Evolutionary conservation across 1,139 yeast species (phyloP).

Genomic region (Nadsonia starkeyi-henricii): DNA sequence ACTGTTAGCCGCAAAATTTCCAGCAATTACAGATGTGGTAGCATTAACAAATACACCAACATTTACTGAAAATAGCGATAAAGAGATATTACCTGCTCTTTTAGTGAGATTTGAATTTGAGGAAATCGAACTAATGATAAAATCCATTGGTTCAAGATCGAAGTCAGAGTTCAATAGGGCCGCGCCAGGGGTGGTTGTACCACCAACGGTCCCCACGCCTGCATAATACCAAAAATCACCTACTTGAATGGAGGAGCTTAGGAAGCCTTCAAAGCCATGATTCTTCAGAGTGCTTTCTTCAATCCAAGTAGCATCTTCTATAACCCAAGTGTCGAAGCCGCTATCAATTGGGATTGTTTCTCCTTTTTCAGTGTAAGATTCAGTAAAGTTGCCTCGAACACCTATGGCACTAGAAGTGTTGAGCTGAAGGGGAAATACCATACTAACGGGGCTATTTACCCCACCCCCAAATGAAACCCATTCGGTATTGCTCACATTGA

Average conservation of each 20-base stretch:
- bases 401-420: conserved; percentile 25
- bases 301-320: conserved; percentile 16
- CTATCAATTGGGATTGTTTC: conserved; percentile 7
- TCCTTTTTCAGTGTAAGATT: conserved; percentile 5
- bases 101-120: conserved; percentile 10
- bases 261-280: conserved; percentile 13
- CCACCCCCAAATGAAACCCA: conserved; percentile 19
- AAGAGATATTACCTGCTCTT: conserved; percentile 12
- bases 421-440: conserved; percentile 15
- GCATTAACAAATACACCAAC: conserved; percentile 34
- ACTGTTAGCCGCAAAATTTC: conserved; percentile 27
- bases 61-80: conserved; percentile 8
- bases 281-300: conserved; percentile 12
- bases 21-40: conserved; percentile 41
- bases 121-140: conserved; percentile 24
- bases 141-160: conserved; percentile 16
- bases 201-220: conserved; percentile 15
- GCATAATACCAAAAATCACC: conserved; percentile 11
- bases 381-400: conserved; percentile 22
- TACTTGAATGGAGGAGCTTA: conserved; percentile 10
- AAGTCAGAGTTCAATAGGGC: conserved; percentile 14
- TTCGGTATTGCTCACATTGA: conserved; percentile 15
- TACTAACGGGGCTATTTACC: conserved; percentile 16
- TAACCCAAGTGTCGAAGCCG: conserved; percentile 20
- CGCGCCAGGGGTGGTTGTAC: conserved; percentile 17